Percentiles rank a stretch among this genome's conserved stretches.
These are phyloP conservation scores for Coccinonectria pachysandricola DNA, from an alignment of 2,329 filamentous ascomycete species.

Conservation along the genomic window DNA sequence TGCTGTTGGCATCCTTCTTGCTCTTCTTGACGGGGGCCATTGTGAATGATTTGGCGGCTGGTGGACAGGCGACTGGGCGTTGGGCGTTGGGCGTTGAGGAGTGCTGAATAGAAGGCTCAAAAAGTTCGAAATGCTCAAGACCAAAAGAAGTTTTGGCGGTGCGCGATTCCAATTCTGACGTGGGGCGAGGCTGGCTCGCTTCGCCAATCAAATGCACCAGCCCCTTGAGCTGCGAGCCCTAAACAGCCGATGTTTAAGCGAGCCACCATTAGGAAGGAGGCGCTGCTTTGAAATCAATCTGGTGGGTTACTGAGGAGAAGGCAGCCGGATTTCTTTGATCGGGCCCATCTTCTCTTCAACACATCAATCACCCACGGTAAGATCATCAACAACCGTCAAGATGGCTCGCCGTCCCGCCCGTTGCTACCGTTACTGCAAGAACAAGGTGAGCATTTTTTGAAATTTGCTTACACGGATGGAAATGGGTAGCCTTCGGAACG, in stretches of 20 bases:
- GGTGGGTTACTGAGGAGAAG: constrained; percentile 21
- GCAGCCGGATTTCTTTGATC: constrained; percentile 18
- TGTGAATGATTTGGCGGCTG: constrained; percentile 37
- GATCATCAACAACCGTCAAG: constrained; percentile 55
- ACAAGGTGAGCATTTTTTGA: constrained; percentile 66
- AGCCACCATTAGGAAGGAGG: constrained; percentile 22
- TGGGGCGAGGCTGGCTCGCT: too few relatives aligned
- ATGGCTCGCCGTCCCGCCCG: constrained; percentile 99
- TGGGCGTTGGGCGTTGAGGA: constrained; percentile 24
- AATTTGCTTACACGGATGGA: too few relatives aligned
- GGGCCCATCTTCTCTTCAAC: constrained; percentile 24
- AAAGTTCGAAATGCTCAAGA: constrained; percentile 13
- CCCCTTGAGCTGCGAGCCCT: constrained; percentile 21
- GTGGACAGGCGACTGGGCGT: constrained; percentile 22
- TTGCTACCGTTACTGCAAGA: constrained; percentile 99
- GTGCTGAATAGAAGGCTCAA: constrained; percentile 15
- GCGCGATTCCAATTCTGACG: too few relatives aligned
- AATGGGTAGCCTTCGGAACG: too few relatives aligned
- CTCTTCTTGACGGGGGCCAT: constrained; percentile 64
- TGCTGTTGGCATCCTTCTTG: constrained; percentile 75
- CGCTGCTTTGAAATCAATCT: constrained; percentile 46
- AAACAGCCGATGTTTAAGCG: constrained; percentile 31
- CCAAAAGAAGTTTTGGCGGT: not conserved
- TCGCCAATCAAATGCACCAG: too few relatives aligned
- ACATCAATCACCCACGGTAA: constrained; percentile 27